These are phyloP conservation scores for Ambispora gerdemannii DNA, from an alignment of 192 early-diverging fungal genomes.

Conservation along the genomic window DNA sequence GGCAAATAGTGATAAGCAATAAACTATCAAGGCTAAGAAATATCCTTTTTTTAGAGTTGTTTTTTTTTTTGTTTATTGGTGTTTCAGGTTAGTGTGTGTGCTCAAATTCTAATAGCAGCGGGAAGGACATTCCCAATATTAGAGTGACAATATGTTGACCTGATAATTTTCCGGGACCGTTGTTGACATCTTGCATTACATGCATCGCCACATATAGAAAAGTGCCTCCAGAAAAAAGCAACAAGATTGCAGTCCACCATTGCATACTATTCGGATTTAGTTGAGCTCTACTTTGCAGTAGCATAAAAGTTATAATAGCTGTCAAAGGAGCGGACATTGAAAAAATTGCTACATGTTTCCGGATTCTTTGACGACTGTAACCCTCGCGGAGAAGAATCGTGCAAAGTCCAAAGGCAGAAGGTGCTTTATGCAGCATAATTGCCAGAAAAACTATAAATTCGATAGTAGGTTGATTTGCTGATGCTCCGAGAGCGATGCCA, in stretches of 20 bases:
- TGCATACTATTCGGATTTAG: slow-evolving; percentile 44
- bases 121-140: slow-evolving; percentile 25
- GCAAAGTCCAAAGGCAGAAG: slow-evolving; percentile 85
- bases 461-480: slow-evolving; percentile 59
- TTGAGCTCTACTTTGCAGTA: slow-evolving; percentile 40
- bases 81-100: too few species aligned
- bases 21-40: too few species aligned
- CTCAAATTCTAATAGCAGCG: slow-evolving; percentile 23
- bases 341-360: slow-evolving; percentile 76
- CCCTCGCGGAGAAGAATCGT: slow-evolving; percentile 84
- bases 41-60: too few species aligned
- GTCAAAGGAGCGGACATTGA: slow-evolving; percentile 81
- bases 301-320: slow-evolving; percentile 58
- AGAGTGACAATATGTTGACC: neutral
- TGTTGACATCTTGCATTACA: slow-evolving; percentile 54
- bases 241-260: slow-evolving; percentile 76
- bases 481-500: slow-evolving; percentile 91
- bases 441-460: slow-evolving; percentile 87
- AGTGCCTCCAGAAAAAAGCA: slow-evolving; percentile 87
- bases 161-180: slow-evolving; percentile 6
- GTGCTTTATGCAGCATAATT: slow-evolving; percentile 95
- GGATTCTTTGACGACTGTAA: slow-evolving; percentile 58
- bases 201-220: slow-evolving; percentile 92
- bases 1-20: too few species aligned
- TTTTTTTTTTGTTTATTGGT: too few species aligned